Conservation (phyloP, 768 basidiomycete genomes). For the Russula earlei region DNA sequence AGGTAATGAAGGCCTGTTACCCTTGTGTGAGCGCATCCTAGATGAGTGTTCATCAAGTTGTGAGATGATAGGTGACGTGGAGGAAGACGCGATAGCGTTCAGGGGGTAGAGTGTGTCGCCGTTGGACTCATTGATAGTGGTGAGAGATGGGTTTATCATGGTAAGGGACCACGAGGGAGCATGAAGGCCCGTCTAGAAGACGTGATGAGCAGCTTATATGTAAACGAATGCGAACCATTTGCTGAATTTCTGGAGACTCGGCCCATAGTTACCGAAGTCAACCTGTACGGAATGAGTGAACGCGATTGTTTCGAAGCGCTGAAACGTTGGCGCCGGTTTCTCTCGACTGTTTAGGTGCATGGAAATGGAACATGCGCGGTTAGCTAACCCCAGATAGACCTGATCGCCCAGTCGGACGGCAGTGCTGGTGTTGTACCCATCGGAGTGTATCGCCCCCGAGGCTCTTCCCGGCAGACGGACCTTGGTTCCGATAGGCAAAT, state of each 20-base stretch:
- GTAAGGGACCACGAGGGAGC: background rate
- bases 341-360: background rate
- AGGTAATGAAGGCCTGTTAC: constrained; percentile 53
- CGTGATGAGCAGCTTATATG: constrained; percentile 12
- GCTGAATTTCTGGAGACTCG: background rate
- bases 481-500: background rate
- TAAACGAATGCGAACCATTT: background rate
- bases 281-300: background rate
- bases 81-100: constrained; percentile 15
- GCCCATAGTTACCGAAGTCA: constrained; percentile 11
- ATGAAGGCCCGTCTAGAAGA: background rate
- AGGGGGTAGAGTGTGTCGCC: constrained; percentile 3
- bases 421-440: background rate
- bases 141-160: constrained; percentile 6
- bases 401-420: background rate
- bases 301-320: constrained; percentile 1
- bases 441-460: background rate
- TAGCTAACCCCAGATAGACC: constrained; percentile 3
- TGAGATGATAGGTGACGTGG: constrained; percentile 8
- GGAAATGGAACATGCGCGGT: background rate
- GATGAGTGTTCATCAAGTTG: constrained; percentile 25
- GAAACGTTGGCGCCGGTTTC: background rate
- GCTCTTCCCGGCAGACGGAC: background rate
- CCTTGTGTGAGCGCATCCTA: constrained; percentile 42
- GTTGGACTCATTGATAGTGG: constrained; percentile 5